Conservation (phyloP, 1,284 basidiomycete genomes). For the Meripilus lineatus region DNA sequence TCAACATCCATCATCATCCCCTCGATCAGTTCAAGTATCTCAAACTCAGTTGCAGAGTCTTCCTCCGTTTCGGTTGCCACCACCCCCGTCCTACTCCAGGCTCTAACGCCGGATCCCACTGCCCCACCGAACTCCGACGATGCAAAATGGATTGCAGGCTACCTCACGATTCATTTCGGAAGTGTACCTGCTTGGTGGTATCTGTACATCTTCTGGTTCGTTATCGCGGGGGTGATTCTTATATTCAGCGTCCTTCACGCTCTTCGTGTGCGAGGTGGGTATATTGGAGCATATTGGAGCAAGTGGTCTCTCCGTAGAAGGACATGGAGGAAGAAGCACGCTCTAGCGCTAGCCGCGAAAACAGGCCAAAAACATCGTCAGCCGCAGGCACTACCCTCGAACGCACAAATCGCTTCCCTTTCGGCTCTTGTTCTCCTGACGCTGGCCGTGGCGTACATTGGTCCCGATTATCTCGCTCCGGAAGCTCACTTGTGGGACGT, state of each 20-base stretch:
- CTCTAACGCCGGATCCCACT: conserved; percentile 25
- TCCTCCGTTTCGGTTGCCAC: conserved; percentile 3
- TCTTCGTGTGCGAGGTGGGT: conserved; percentile 36
- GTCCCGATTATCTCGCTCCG: conserved; percentile 74
- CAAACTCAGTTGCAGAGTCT: not conserved
- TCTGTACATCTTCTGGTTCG: conserved; percentile 50
- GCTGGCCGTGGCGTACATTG: conserved; percentile 49
- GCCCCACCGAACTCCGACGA: conserved; percentile 41
- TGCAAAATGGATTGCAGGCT: conserved; percentile 51
- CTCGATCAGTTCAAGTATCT: too few relatives aligned
- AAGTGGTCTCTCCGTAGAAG: conserved; percentile 52
- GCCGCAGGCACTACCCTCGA: conserved; percentile 53
- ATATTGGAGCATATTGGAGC: conserved; percentile 44
- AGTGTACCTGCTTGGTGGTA: conserved; percentile 49
- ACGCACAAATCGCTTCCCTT: conserved; percentile 52
- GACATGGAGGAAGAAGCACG: conserved; percentile 42
- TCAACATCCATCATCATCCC: too few relatives aligned
- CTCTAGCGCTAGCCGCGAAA: conserved; percentile 27
- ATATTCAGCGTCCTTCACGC: conserved; percentile 36
- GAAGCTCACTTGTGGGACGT: conserved; percentile 38
- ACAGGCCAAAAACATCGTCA: conserved; percentile 35
- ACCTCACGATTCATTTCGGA: conserved; percentile 49
- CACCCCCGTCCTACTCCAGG: conserved; percentile 17
- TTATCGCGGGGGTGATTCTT: conserved; percentile 37
- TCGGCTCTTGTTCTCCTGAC: conserved; percentile 38